phyloP scores from a whole-genome alignment of 176 grass and related monocot genomes.

The Lolium multiflorum region DNA sequence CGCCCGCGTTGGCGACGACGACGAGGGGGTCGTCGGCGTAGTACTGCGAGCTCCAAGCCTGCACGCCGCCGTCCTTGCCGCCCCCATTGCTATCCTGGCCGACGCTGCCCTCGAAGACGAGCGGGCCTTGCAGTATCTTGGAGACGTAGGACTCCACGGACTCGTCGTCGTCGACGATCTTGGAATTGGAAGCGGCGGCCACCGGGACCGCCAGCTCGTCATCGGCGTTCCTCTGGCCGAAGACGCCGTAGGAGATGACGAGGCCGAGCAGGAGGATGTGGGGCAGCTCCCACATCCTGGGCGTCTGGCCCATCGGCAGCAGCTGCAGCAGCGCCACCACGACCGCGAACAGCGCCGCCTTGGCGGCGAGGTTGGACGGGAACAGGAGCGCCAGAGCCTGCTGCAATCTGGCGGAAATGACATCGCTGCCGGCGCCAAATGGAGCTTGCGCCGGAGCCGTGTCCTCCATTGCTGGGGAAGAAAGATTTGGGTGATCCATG shows the following conservation, averaged over 20 bases:
- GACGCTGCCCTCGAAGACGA: conserved; percentile 42
- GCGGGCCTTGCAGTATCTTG: conserved; percentile 60
- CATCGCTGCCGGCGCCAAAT: background rate
- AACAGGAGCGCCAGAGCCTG: conserved; percentile 43
- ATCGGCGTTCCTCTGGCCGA: conserved; percentile 66
- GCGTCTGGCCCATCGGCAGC: conserved; percentile 49
- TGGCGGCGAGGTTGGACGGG: conserved; percentile 58
- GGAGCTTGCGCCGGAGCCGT: background rate
- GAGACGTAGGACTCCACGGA: conserved; percentile 56
- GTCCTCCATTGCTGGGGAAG: conserved; percentile 40
- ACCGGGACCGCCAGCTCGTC: conserved; percentile 10
- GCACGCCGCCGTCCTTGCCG: conserved; percentile 10
- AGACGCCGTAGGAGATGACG: conserved; percentile 77
- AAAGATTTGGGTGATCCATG: conserved; percentile 22
- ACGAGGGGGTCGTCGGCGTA: conserved; percentile 52
- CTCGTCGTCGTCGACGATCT: conserved; percentile 42
- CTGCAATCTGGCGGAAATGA: conserved; percentile 17
- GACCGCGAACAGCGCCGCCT: conserved; percentile 61
- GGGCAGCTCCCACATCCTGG: conserved; percentile 75
- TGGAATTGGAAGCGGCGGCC: background rate
- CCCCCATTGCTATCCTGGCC: background rate
- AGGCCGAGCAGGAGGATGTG: conserved; percentile 81
- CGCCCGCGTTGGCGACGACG: conserved; percentile 31
- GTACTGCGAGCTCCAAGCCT: conserved; percentile 72
- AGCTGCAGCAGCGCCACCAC: conserved; percentile 68